phyloP scores from a whole-genome alignment of 139 green algal species.

The Coelastrella sp. region DNA sequence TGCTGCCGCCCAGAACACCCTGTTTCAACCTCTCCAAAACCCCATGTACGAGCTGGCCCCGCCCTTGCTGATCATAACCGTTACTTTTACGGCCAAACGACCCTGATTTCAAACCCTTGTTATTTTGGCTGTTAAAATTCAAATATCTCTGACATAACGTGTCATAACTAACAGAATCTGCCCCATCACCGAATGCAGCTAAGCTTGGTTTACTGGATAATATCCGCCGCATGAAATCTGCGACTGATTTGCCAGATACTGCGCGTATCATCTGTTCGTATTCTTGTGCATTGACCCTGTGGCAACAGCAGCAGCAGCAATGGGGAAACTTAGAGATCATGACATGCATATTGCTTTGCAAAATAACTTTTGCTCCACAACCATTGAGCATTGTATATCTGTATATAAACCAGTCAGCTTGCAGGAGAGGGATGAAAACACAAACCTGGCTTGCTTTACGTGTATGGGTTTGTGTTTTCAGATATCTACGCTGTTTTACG shows the following conservation, averaged over 20 bases:
- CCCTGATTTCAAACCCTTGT: background rate
- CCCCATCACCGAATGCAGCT: slow-evolving; percentile 56
- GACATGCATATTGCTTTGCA: background rate
- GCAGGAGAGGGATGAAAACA: too few relatives aligned
- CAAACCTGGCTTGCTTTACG: too few relatives aligned
- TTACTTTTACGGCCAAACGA: background rate
- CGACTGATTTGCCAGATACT: slow-evolving; percentile 55
- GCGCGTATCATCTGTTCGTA: slow-evolving; percentile 71
- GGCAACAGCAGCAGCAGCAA: background rate
- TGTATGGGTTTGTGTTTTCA: too few relatives aligned
- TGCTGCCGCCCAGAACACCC: background rate
- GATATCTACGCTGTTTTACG: too few relatives aligned
- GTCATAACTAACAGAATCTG: slow-evolving; percentile 41
- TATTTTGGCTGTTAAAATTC: background rate
- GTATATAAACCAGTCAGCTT: too few relatives aligned
- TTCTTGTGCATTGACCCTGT: slow-evolving; percentile 61
- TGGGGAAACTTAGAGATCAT: background rate
- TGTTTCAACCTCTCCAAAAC: slow-evolving; percentile 23
- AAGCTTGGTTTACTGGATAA: slow-evolving; percentile 57
- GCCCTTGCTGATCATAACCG: background rate
- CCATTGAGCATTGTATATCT: too few relatives aligned
- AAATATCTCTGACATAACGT: slow-evolving; percentile 21
- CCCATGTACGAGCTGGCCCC: slow-evolving; percentile 14
- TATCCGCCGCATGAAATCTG: slow-evolving; percentile 57
- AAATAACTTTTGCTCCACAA: background rate